Evolutionary conservation across 1,284 basidiomycete species (phyloP), one percentile per base, ranked within the genome.

Genomic region (Fomitopsis palustris): DNA sequence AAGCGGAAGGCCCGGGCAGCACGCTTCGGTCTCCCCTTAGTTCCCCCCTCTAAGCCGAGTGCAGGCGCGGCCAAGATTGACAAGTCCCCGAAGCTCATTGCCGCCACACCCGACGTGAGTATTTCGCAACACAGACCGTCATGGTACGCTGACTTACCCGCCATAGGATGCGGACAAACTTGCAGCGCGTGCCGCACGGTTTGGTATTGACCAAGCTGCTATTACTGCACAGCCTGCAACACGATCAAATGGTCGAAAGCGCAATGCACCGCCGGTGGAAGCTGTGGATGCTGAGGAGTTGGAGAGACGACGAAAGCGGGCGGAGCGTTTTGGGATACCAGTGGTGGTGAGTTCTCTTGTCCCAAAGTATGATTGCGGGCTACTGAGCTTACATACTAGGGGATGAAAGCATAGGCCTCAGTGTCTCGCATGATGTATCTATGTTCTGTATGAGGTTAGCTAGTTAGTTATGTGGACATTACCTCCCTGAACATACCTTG

Each of bases 11-110:
- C 78, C 47, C 84, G 88, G 33, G 88, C 88, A 2, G 85, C 77
- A 27, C 83, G 88, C 12, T 90, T 90, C 64, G 84, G 84, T 23
- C 82, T 88, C n/a, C 81, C 87, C 1, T 62, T 87, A 10, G 81
- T 88, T 4, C 81, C 35, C 31, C 33, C 49, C 12, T 9, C 49
- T 3, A 37, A 51, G 10, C 29, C 17, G 27, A 27, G 21, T 4
- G n/a, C 23, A 9, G 27, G 27, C 19, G 17, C 31, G 10, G 37
- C 12, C 10, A 27, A 29, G 45, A 12, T 16, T 14, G 33, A 2
- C 7, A 52, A 21, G 7, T 35, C 17, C 19, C 16, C 39, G 41
- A 68, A 66, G 49, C 60, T 57, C 49, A 60, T 58, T 53, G 65
- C 60, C 52, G 53, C 54, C 6, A 38, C 56, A 4, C 31, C 21